phyloP scores from a whole-genome alignment of 2,329 filamentous ascomycete genomes.

The Exophiala sideris region DNA sequence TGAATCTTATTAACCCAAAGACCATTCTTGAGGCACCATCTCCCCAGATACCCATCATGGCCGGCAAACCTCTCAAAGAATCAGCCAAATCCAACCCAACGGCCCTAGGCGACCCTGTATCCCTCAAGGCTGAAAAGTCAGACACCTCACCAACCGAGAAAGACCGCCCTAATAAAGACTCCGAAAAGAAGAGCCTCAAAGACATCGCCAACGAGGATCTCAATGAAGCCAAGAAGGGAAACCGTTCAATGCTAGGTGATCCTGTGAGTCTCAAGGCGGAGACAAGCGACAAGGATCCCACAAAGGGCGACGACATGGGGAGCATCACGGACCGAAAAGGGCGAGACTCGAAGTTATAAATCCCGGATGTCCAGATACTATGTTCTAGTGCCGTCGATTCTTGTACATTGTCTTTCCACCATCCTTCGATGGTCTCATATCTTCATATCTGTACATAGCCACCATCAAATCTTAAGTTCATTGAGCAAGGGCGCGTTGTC shows the following conservation, averaged over 20 bases:
- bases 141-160: slow-evolving; percentile 18
- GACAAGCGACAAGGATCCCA: slow-evolving; percentile 33
- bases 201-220: slow-evolving; percentile 22
- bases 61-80: slow-evolving; percentile 18
- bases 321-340: slow-evolving; percentile 10
- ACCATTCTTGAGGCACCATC: no score
- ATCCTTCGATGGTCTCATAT: no score
- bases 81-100: slow-evolving; percentile 19
- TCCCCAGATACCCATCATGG: no score
- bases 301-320: slow-evolving; percentile 27
- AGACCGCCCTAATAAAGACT: slow-evolving; percentile 3
- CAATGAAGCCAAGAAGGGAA: slow-evolving; percentile 19
- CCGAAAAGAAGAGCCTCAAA: slow-evolving; percentile 15
- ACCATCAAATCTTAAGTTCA: no score
- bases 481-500: no score
- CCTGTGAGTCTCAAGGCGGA: slow-evolving; percentile 42
- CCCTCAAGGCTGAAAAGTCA: slow-evolving; percentile 23
- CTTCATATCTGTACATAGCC: no score
- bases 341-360: slow-evolving; percentile 18
- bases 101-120: slow-evolving; percentile 23
- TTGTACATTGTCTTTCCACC: background rate
- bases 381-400: background rate
- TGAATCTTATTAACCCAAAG: no score
- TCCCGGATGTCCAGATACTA: background rate
- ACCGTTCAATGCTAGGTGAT: slow-evolving; percentile 41